Base-by-base conservation (phyloP, 345 rosid species). In the Triadica sebifera region DNA sequence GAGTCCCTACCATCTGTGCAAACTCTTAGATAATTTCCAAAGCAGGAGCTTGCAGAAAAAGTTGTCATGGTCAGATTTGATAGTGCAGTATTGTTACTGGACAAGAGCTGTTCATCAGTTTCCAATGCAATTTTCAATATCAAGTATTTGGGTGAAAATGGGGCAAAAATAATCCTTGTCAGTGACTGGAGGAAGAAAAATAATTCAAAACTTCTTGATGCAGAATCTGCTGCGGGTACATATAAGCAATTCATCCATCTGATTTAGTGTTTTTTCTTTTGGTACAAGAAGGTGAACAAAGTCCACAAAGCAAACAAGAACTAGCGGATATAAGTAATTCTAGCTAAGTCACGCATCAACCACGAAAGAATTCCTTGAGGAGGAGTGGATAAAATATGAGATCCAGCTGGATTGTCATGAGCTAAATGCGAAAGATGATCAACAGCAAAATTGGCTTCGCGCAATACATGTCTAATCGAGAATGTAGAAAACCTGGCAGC, bases 51-150 rank as follows among this genome's bases (percentile, higher is more conserved):
- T 69, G 65, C 62, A 73, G 84, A 62, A 41, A 90, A 85, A 87
- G 88, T 90, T 83, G 90, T 83, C 59, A 81, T 90, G 85, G 89
- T 90, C 77, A 90, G 92, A 73, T 88, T 90, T 78, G 94, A 90
- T 75, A 80, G 85, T 56, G 50, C 75, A 75, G 65, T 82, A 72
- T 77, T 90, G 75, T 83, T 90, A 25, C 69, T 65, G 58, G 83
- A 81, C 73, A 74, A 17, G 69, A 79, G 77, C 55, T 81, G 79
- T 55, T 77, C 16, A 24, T 78, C 84, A 53, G 76, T 78, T 53
- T 85, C 79, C 1, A 74, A 45, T 70, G 85, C 91, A 49, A 55
- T 88, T 78, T 58, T 50, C 75, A 90, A 87, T 25, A 78, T 90
- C 65, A 76, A 74, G 67, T 87, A 88, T 81, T 77, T 88, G 63